Base-by-base conservation (phyloP, 2,329 filamentous ascomycete species). In the Aspergillus alliaceus region DNA sequence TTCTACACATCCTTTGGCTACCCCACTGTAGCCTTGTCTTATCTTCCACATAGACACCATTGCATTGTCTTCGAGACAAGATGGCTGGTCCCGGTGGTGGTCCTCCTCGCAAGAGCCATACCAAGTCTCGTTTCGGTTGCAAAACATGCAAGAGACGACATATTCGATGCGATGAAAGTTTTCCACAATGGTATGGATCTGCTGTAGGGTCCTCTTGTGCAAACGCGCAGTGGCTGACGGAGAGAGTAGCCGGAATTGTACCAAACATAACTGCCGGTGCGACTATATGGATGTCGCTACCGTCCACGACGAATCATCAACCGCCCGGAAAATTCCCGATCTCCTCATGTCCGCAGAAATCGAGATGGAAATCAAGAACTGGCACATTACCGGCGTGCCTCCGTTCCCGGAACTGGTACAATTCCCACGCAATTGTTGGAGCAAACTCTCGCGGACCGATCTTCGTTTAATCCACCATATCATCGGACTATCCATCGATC, bases 61-160 rank as follows among this genome's bases (percentile, higher is more conserved):
- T 29, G 6, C 40, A 47, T 39, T 53, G 49, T 50, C 42, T 20
- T 51, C 37, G 22, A 54, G 34, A 52, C 59, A 67, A 39, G 32
- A 97, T 97, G 93, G 90, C 92, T 80, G 91, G 92, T 79, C 91
- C 91, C 73, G 93, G 93, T 78, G 92, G 92, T 83, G 93, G 93
- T 82, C 93, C 93, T 75, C 93, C 93, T 74, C 81, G 86, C 69
- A 85, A 86, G 74, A 96, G 93, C 81, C 95, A 99, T 81, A 99
- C 95, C 74, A 99, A 99, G 82, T 98, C 93, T 69, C 89, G 95
- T 72, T 98, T 97, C 80, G 95, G 95, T 62, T 99, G 95, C 84
- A 93, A 96, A 71, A 96, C 92, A 61, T 99, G 95, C 85, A 99
- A 99, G 79, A 89, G 90, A 74, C 87, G 95, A 73, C 95, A 99